Percentiles rank a stretch among this genome's conserved stretches.
Conservation (phyloP, 208 protist genomes). For the Sergeia podlipaevii region DNA sequence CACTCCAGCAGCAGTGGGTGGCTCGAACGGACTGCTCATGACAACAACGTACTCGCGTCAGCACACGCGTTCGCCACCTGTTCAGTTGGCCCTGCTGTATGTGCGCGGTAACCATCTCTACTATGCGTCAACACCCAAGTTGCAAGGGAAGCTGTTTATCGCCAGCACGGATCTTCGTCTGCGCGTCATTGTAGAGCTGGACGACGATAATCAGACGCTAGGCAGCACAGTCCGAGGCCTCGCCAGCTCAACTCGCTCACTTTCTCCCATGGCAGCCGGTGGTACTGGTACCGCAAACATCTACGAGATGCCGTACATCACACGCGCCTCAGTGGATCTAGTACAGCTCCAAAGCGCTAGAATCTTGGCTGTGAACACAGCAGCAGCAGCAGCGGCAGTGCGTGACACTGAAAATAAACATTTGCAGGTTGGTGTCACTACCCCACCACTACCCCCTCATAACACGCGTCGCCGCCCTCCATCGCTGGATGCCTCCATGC, state of each 20-base stretch:
- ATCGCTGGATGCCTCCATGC: conserved; percentile 3
- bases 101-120: conserved; percentile 52
- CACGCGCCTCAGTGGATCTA: conserved; percentile 24
- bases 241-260: not conserved
- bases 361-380: conserved; percentile 24
- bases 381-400: conserved; percentile 20
- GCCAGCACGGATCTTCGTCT: conserved; percentile 9
- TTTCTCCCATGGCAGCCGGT: conserved; percentile 1
- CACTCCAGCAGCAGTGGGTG: no score
- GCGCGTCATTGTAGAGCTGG: conserved; percentile 18
- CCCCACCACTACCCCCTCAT: conserved; percentile 7
- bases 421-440: conserved; percentile 6
- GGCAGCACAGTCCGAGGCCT: not conserved
- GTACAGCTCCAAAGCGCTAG: not conserved
- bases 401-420: conserved; percentile 13
- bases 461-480: conserved; percentile 16
- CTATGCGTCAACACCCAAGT: conserved; percentile 39
- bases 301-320: conserved; percentile 34
- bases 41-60: not conserved
- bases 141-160: conserved; percentile 46
- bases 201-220: conserved; percentile 16
- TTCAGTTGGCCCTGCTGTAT: conserved; percentile 56
- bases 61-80: conserved; percentile 30
- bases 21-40: not conserved
- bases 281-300: not conserved